Evolutionary conservation across 345 rosid species (phyloP), one percentile per base, ranked within the genome.

Genomic region (Kernera saxatilis): DNA sequence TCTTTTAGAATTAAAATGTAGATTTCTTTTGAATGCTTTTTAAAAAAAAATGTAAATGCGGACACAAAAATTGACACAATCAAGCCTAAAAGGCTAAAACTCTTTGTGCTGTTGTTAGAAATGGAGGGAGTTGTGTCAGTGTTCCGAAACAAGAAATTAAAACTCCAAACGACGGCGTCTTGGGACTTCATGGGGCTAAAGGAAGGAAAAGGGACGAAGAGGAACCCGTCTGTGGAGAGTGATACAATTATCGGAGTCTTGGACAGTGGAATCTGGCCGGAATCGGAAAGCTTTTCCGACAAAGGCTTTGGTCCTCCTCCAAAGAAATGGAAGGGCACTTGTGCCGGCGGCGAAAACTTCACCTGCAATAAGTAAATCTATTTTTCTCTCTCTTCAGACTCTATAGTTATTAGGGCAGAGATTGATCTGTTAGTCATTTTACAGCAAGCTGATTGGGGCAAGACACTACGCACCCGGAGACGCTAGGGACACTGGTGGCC

Each of bases 371-470:
- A 83, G 86, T 81, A 19, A n/a, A n/a, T 15, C 3, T 43, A 8
- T 29, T 33, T 2, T 29, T 29, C 32, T 29, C 32, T 2, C 32
- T 5, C 6, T 29, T 5, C 5, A 29, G 32, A 27, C 5, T 29
- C n/a, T n/a, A n/a, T 29, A 5, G 32, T 29, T 5, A 29, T 29
- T 29, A 29, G 6, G 6, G 6, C 5, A 29, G 6, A 29, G 5
- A 29, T 29, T 29, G 32, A 15, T 30, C 40, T 32, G 40, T 36
- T 36, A 6, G 12, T 36, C 12, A 3, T 1, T 36, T 41, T 70
- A 40, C 76, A 82, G 88, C 64, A 88, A 80, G 71, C 27, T 86
- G 26, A 75, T 86, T 3, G 90, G 90, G 6, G 87, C 84, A 8
- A 77, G 87, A 27, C 71, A 75, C 69, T 84, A 86, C 60, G 19